Percentiles rank a stretch among this genome's conserved stretches.
Conservation (phyloP, 192 early-diverging fungal genomes). For the Linnemannia elongata region DNA sequence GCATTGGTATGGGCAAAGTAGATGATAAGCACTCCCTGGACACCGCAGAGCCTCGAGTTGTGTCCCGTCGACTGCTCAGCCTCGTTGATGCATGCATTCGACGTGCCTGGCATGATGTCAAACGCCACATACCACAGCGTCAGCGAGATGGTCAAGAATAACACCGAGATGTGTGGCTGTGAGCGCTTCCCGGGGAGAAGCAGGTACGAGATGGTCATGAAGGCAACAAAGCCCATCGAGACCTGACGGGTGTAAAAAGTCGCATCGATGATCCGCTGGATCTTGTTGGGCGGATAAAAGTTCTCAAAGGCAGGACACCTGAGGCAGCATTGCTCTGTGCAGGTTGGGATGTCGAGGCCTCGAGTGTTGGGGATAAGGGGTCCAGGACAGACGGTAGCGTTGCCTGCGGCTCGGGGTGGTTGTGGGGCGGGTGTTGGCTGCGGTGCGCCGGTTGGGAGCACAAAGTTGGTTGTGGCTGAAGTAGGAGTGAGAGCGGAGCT, state of each 20-base stretch:
- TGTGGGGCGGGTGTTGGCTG: neutral
- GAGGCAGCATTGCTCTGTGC: conserved; percentile 28
- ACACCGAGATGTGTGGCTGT: conserved; percentile 51
- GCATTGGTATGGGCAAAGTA: conserved; percentile 40
- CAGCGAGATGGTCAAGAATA: conserved; percentile 35
- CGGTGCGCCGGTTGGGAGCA: conserved; percentile 16
- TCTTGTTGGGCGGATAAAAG: conserved; percentile 33
- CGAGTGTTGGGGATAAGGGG: conserved; percentile 32
- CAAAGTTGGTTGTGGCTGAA: conserved; percentile 22
- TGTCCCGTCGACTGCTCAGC: conserved; percentile 39
- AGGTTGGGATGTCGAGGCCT: conserved; percentile 34
- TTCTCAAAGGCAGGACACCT: conserved; percentile 37
- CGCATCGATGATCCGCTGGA: conserved; percentile 18
- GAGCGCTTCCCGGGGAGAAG: conserved; percentile 41
- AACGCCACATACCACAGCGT: conserved; percentile 46
- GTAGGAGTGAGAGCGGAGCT: neutral
- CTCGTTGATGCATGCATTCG: conserved; percentile 51
- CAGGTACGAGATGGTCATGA: conserved; percentile 48
- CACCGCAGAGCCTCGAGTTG: conserved; percentile 39
- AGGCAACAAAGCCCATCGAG: conserved; percentile 27
- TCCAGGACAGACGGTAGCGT: conserved; percentile 27
- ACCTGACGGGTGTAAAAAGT: conserved; percentile 30
- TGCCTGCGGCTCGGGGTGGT: conserved; percentile 2
- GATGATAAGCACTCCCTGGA: conserved; percentile 50
- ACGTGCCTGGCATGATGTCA: conserved; percentile 48